phyloP scores from a whole-genome alignment of 2,329 filamentous ascomycete genomes.

The Botrytis pseudocinerea region DNA sequence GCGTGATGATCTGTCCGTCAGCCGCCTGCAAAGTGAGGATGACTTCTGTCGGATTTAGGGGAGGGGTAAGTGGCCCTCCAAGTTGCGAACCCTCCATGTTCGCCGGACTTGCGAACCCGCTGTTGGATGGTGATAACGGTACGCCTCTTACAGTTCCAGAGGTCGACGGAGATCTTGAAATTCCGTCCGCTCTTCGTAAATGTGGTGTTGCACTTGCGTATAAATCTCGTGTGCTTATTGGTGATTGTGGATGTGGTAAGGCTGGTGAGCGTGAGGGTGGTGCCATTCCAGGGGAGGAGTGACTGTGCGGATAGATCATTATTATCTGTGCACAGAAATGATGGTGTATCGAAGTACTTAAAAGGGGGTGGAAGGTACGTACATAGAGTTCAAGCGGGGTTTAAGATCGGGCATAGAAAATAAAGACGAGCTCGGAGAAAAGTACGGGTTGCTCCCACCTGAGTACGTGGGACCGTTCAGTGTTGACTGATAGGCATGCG shows the following conservation, averaged over 20 bases:
- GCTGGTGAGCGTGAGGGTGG: constrained; percentile 39
- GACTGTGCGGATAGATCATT: constrained; percentile 38
- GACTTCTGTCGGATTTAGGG: constrained; percentile 43
- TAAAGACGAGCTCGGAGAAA: constrained; percentile 35
- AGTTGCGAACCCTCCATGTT: constrained; percentile 39
- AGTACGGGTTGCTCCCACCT: constrained; percentile 37
- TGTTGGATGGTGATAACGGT: constrained; percentile 40
- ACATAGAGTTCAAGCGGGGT: constrained; percentile 40
- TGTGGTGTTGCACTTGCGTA: constrained; percentile 39
- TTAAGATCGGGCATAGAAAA: constrained; percentile 42
- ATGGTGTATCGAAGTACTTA: constrained; percentile 29
- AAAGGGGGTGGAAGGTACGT: constrained; percentile 31
- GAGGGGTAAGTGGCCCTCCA: constrained; percentile 37
- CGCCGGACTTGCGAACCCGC: constrained; percentile 41
- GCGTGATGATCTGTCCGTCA: constrained; percentile 54
- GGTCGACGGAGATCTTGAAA: constrained; percentile 40
- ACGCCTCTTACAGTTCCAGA: constrained; percentile 36
- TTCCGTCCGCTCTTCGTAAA: constrained; percentile 38
- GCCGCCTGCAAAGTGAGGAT: constrained; percentile 51
- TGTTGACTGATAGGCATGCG: constrained; percentile 37
- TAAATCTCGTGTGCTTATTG: constrained; percentile 38
- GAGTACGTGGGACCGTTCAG: constrained; percentile 40
- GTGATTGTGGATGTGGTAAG: constrained; percentile 39
- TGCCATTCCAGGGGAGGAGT: constrained; percentile 39
- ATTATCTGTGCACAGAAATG: constrained; percentile 33